A percentile compares a stretch with the other conserved stretches of the same genome.
Conservation (phyloP, 495 filamentous ascomycete genomes). For the Penicillium taxi region DNA sequence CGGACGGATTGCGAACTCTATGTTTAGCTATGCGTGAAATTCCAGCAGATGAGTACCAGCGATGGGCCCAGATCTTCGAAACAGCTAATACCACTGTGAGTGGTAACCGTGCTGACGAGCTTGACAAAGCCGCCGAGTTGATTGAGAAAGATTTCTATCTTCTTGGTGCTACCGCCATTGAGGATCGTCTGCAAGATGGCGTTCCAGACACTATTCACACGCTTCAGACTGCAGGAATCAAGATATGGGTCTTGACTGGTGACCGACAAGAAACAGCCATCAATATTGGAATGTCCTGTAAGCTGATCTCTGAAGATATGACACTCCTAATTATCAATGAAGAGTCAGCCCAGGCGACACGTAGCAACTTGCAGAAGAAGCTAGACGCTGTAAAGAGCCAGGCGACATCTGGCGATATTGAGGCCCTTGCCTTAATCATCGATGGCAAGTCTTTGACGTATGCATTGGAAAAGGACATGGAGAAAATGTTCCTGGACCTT, state of each 20-base stretch:
- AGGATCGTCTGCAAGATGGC: constrained; percentile 94
- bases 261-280: constrained; percentile 98
- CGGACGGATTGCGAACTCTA: constrained; percentile 89
- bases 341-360: constrained; percentile 63
- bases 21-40: constrained; percentile 95
- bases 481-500: constrained; percentile 87
- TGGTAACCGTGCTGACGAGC: constrained; percentile 84
- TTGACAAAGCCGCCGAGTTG: constrained; percentile 92
- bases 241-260: constrained; percentile 97
- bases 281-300: constrained; percentile 99
- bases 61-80: constrained; percentile 83
- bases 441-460: constrained; percentile 93
- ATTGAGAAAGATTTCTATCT: constrained; percentile 89
- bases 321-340: constrained; percentile 95
- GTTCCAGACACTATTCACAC: constrained; percentile 99
- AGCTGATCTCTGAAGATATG: constrained; percentile 98
- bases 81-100: constrained; percentile 85
- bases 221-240: constrained; percentile 93
- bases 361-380: constrained; percentile 86
- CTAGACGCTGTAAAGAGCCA: constrained; percentile 78
- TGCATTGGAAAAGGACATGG: constrained; percentile 87
- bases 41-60: constrained; percentile 79
- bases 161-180: constrained; percentile 93
- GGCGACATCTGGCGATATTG: constrained; percentile 65
- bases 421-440: constrained; percentile 89